Evolutionary conservation across 2,329 filamentous ascomycete species (phyloP).

Genomic region (Colletotrichum euphorbiae): DNA sequence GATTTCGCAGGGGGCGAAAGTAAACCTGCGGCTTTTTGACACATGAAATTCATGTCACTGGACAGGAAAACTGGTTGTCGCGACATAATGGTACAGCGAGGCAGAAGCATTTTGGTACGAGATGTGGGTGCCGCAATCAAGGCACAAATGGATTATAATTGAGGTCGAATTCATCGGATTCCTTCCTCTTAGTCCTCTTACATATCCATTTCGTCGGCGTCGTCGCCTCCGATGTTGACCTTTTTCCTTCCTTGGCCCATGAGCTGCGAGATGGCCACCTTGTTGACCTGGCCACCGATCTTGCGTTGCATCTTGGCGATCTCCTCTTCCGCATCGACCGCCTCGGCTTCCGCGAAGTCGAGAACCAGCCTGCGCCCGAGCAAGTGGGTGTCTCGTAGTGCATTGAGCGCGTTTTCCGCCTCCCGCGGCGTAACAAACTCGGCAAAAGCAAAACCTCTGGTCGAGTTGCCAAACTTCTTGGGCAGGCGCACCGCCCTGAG

Average conservation of each 20-base stretch:
- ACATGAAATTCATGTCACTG: constrained; percentile 5
- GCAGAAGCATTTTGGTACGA: background rate
- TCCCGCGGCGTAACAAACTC: constrained; percentile 94
- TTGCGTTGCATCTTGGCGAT: constrained; percentile 98
- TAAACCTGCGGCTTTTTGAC: background rate
- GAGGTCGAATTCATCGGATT: constrained; percentile 11
- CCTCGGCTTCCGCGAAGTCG: constrained; percentile 90
- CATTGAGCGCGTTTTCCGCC: constrained; percentile 89
- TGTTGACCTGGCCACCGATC: constrained; percentile 89
- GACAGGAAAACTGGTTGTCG: background rate
- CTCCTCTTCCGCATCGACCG: constrained; percentile 92
- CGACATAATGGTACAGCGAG: background rate
- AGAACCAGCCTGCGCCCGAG: constrained; percentile 89
- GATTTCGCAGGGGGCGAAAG: constrained; percentile 4
- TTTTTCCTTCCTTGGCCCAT: constrained; percentile 86
- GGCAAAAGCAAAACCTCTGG: constrained; percentile 95
- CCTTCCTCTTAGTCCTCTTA: constrained; percentile 12
- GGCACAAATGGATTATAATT: background rate
- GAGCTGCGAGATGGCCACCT: constrained; percentile 89
- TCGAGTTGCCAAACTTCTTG: constrained; percentile 90
- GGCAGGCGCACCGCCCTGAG: constrained; percentile 92
- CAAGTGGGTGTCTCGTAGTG: constrained; percentile 92
- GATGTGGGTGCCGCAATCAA: constrained; percentile 1
- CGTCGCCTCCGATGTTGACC: constrained; percentile 81
- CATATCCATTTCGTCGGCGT: constrained; percentile 62